Percentiles rank a stretch among this genome's conserved stretches.
Conservation (phyloP, 805 yeast genomes). For the Yarrowia sp. region DNA sequence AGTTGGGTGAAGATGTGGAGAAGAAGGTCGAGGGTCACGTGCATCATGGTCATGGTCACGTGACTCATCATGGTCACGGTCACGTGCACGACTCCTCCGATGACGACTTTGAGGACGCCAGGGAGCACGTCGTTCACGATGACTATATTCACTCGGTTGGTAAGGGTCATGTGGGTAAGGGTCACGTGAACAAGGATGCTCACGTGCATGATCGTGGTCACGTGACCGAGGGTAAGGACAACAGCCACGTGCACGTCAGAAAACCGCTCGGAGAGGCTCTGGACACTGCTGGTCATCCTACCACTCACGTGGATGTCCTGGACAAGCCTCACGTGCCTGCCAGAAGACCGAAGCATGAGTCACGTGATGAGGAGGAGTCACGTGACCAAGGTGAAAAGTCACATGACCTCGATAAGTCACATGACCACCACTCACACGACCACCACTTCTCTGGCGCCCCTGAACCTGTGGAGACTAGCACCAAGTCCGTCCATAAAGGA, state of each 20-base stretch:
- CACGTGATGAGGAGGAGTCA: not conserved
- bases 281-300: not conserved
- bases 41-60: not conserved
- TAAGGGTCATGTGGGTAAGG: not conserved
- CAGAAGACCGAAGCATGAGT: not conserved
- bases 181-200: not conserved
- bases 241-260: not conserved
- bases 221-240: not conserved
- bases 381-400: too few species aligned
- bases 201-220: not conserved
- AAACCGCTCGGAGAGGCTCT: not conserved
- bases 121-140: conserved; percentile 5
- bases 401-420: too few species aligned
- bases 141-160: not conserved
- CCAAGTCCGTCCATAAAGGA: not conserved
- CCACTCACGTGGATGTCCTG: conserved; percentile 5
- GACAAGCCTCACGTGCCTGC: not conserved
- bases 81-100: conserved; percentile 7
- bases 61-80: not conserved
- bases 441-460: too few species aligned
- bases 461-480: not conserved
- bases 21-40: too few species aligned
- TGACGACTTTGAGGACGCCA: conserved; percentile 21
- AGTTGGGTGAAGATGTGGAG: not conserved
- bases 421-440: too few species aligned